These are phyloP conservation scores for Tetrapisispora pingtungensis DNA, from an alignment of 805 yeast genomes.

Conservation along the genomic window DNA sequence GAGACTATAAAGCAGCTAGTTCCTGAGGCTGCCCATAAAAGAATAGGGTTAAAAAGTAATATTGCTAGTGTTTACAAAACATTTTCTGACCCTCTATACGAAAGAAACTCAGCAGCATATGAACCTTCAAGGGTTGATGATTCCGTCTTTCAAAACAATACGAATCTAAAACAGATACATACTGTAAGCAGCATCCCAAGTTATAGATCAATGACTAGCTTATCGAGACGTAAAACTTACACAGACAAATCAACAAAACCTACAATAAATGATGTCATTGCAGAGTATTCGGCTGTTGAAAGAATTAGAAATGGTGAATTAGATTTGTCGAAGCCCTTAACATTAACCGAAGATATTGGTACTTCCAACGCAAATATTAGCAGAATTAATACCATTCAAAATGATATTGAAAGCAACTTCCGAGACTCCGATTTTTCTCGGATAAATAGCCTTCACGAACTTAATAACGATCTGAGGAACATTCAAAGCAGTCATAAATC, in stretches of 20 bases:
- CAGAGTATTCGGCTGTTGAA: constrained; percentile 31
- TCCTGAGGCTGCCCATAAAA: constrained; percentile 3
- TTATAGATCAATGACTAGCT: not conserved
- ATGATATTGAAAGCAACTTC: not conserved
- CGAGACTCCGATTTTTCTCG: not conserved
- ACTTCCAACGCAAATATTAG: constrained; percentile 11
- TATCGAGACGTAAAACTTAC: not conserved
- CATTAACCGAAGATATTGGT: constrained; percentile 24
- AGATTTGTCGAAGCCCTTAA: constrained; percentile 24
- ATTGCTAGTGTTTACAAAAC: not conserved
- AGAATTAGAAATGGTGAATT: constrained; percentile 25
- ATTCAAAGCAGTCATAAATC: not conserved
- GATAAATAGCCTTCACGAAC: not conserved
- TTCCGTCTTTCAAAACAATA: not conserved
- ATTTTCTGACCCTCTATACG: not conserved
- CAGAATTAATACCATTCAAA: constrained; percentile 1
- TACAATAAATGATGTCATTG: constrained; percentile 19
- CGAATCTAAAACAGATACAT: not conserved
- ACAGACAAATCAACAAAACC: not conserved
- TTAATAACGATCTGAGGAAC: not conserved
- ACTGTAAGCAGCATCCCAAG: not conserved
- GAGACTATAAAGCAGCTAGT: not conserved
- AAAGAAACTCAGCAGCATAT: not conserved
- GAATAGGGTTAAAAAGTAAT: not conserved
- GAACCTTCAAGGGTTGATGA: not conserved